Percentiles rank a stretch among this genome's conserved stretches.
phyloP scores from a whole-genome alignment of 2,329 filamentous ascomycete species.

The Colletotrichum eremochloae region DNA sequence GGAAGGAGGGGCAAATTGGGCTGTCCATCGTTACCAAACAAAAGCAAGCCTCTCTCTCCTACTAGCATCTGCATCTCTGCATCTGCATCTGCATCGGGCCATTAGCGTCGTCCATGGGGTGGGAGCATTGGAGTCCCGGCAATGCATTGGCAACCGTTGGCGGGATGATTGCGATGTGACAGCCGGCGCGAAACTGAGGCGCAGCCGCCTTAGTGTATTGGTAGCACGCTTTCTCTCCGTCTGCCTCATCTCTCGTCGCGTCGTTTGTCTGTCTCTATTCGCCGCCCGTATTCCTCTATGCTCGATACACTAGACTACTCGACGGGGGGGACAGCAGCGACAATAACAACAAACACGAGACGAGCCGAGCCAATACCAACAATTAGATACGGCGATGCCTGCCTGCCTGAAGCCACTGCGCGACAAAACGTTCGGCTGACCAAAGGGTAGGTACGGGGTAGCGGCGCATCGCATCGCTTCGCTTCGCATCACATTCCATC shows the following conservation, averaged over 20 bases:
- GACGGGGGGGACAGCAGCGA: not conserved
- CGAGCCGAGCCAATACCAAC: not conserved
- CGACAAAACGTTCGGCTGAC: conserved; percentile 2
- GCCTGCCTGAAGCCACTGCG: conserved; percentile 22
- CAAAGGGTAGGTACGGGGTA: conserved; percentile 9
- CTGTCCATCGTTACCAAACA: not conserved
- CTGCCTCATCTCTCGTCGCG: not conserved
- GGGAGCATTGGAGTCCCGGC: not conserved
- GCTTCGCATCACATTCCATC: not conserved
- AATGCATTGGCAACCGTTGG: not conserved
- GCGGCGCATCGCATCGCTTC: not conserved
- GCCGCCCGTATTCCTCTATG: no score
- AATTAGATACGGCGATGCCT: conserved; percentile 14
- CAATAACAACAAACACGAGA: not conserved
- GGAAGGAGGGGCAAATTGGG: not conserved
- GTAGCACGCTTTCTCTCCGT: not conserved
- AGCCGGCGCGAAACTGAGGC: conserved; percentile 15
- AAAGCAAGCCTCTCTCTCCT: not conserved
- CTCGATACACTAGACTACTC: not conserved
- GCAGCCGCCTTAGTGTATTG: conserved; percentile 2
- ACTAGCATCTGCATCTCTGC: not conserved
- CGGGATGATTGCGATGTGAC: not conserved
- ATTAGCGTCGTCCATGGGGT: no score
- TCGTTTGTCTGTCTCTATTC: no score
- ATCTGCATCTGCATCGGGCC: not conserved